Evolutionary conservation across 2,329 filamentous ascomycete genomes (phyloP), one percentile per base, ranked within the genome.

Genomic region (Phialemoniopsis sp.): DNA sequence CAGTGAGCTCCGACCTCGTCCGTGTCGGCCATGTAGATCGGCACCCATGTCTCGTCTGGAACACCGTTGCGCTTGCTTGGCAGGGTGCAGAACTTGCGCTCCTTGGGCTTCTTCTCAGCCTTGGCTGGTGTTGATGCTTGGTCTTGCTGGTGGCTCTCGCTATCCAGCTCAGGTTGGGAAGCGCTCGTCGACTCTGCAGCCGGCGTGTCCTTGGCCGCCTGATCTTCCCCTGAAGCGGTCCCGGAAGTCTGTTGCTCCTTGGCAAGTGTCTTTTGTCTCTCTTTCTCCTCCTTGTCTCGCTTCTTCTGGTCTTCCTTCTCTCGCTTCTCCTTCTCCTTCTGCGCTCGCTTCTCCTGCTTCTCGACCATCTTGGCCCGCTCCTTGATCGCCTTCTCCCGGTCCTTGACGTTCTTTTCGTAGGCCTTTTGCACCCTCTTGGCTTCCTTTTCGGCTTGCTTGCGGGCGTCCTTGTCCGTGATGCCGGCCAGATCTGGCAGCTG

Each of bases 1-100:
- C 87, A 91, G 57, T 95, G 89, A 9, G 89, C 90, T 7, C 79
- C 82, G 1, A 95, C 85, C 60, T 95, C 87, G 55, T 95, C 89
- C 44, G 93, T 80, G 38, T 80, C 82, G 42, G 84, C 76, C 86
- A 96, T 93, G 52, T 81, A 82, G 3, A 95, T 76, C 33, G 82
- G 72, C 1, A 89, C 67, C 89, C 90, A 95, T 13, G 82, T 78
- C 5, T 75, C 66, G 56, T 95, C 88, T 32, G 71, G 65, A 43
- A 70, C 66, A 7, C 79, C 80, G 38, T 70, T 57, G 10, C 15
- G 16, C 41, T 68, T 69, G 15, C 68, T 62, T 0, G 85, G 88
- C 4, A 91, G 63, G 50, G 82, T 80, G 63, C 89, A 93, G 59
- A 96, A 95, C 53, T 87, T 91, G 42, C 79, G 76, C 37, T 85